Conservation (phyloP, 106 monocot genomes). For the Phalaenopsis equestris region DNA sequence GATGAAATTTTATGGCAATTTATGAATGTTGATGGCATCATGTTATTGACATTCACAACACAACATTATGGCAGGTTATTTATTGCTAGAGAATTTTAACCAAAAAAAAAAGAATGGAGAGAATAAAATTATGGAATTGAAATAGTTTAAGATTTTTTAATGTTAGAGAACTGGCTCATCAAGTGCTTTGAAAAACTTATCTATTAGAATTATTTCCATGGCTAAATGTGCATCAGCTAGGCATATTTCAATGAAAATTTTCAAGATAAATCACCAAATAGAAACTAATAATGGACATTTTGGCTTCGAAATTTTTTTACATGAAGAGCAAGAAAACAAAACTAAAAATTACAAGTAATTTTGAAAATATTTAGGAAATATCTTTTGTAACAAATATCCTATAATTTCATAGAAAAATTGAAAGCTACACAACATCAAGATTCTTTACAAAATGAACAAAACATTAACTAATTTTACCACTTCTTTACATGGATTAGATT, state of each 20-base stretch:
- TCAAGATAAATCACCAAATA: background rate
- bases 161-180: too few relatives aligned
- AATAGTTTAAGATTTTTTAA: too few relatives aligned
- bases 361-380: background rate
- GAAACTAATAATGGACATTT: background rate
- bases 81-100: too few relatives aligned
- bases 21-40: too few relatives aligned
- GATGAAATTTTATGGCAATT: too few relatives aligned
- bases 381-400: background rate
- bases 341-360: background rate
- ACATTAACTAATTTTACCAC: background rate
- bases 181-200: too few relatives aligned
- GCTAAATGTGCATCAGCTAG: background rate
- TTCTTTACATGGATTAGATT: background rate
- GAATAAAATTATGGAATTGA: too few relatives aligned
- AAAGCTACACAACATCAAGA: background rate
- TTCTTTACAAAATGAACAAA: background rate
- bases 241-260: background rate
- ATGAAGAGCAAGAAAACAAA: background rate
- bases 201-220: too few relatives aligned
- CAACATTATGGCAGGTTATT: too few relatives aligned
- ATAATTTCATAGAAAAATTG: background rate
- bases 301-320: background rate
- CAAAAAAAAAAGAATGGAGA: too few relatives aligned
- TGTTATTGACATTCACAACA: too few relatives aligned